Percentiles rank a stretch among this genome's conserved stretches.
Evolutionary conservation across 345 rosid genomes (phyloP).

Genomic region (Hypericum androsaemum): DNA sequence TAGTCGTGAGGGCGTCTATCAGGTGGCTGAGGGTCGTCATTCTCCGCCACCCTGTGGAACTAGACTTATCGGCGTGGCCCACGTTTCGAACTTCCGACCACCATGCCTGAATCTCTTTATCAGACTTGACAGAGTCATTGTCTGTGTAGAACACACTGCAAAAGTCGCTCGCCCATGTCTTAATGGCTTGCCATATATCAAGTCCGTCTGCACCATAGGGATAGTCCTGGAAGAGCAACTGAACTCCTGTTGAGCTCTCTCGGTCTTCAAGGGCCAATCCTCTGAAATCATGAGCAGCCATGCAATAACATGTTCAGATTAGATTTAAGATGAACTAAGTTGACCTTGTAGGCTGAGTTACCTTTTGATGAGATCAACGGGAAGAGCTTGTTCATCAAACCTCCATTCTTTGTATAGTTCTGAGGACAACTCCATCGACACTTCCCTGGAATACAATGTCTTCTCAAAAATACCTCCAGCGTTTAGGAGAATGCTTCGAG

Average conservation of each 20-base stretch:
- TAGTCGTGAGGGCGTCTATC: conserved; percentile 34
- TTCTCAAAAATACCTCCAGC: conserved; percentile 55
- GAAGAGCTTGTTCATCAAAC: conserved; percentile 55
- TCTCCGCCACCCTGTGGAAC: conserved; percentile 42
- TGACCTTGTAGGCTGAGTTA: conserved; percentile 8
- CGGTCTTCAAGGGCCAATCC: conserved; percentile 36
- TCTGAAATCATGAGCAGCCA: conserved; percentile 16
- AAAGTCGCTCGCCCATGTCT: conserved; percentile 40
- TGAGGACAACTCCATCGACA: conserved; percentile 49
- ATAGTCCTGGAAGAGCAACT: conserved; percentile 41
- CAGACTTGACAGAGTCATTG: conserved; percentile 29
- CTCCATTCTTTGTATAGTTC: conserved; percentile 52
- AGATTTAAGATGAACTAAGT: too few relatives aligned
- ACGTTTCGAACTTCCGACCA: conserved; percentile 45
- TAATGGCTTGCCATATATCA: conserved; percentile 44
- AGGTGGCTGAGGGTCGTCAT: conserved; percentile 29
- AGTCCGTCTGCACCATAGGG: conserved; percentile 60
- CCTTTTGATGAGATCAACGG: conserved; percentile 48
- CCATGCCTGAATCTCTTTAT: conserved; percentile 54
- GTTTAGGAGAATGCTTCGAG: conserved; percentile 34
- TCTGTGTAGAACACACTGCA: conserved; percentile 44
- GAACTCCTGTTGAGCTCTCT: conserved; percentile 29
- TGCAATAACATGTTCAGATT: too few relatives aligned
- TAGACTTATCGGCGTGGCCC: conserved; percentile 44
- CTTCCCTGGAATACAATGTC: conserved; percentile 32